Conservation (phyloP, 2,329 filamentous ascomycete species). For the Talaromyces atroroseus region DNA sequence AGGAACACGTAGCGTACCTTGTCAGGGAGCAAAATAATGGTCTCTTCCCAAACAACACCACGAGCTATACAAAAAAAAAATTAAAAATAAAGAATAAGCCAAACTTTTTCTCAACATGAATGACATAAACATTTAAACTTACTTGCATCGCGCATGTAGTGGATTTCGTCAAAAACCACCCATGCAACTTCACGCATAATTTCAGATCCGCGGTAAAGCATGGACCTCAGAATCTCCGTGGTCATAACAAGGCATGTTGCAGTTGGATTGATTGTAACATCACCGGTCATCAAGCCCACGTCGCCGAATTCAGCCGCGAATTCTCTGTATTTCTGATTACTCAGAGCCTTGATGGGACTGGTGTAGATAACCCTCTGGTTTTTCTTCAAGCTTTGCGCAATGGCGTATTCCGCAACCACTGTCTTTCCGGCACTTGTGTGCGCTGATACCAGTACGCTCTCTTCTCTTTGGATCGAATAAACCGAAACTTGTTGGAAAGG, state of each 20-base stretch:
- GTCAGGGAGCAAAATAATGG: slow-evolving; percentile 93
- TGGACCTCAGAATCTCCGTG: slow-evolving; percentile 96
- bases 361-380: slow-evolving; percentile 99
- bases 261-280: slow-evolving; percentile 98
- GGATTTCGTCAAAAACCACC: slow-evolving; percentile 98
- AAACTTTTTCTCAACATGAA: neutral
- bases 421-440: slow-evolving; percentile 98
- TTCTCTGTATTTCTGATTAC: slow-evolving; percentile 97
- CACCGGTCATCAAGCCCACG: slow-evolving; percentile 95
- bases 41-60: slow-evolving; percentile 99
- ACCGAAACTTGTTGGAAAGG: slow-evolving; percentile 96
- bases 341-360: slow-evolving; percentile 96
- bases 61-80: slow-evolving; percentile 44
- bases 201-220: slow-evolving; percentile 96
- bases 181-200: slow-evolving; percentile 99
- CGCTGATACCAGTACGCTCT: slow-evolving; percentile 93
- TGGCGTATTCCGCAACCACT: slow-evolving; percentile 95
- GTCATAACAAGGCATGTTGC: slow-evolving; percentile 99
- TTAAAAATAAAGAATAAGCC: slow-evolving; percentile 16
- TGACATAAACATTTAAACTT: slow-evolving; percentile 14
- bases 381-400: slow-evolving; percentile 92
- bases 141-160: slow-evolving; percentile 91
- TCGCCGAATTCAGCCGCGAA: slow-evolving; percentile 95
- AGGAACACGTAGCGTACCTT: slow-evolving; percentile 98
- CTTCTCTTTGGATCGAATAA: slow-evolving; percentile 88